Conservation (phyloP, 176 grass and related monocot species). For the Rhynchospora pubera region DNA sequence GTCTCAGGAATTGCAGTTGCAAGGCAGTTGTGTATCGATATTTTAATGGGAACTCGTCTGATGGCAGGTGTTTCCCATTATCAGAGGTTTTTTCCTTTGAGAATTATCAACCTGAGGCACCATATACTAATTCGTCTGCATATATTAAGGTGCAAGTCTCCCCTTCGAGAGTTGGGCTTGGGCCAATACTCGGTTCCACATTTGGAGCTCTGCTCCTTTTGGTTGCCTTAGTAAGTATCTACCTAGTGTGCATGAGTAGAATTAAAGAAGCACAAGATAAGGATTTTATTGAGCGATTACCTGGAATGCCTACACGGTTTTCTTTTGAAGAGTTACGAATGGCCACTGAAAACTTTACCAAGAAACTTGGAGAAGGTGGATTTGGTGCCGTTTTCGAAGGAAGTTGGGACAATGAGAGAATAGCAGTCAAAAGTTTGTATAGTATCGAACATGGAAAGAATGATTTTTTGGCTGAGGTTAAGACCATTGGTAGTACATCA, state of each 20-base stretch:
- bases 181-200: not conserved
- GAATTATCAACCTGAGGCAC: not conserved
- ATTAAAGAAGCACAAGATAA: not conserved
- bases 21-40: slow-evolving; percentile 35
- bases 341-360: slow-evolving; percentile 20
- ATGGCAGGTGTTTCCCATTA: slow-evolving; percentile 11
- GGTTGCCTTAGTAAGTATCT: not conserved
- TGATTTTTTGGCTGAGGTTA: slow-evolving; percentile 48
- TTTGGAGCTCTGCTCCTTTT: not conserved
- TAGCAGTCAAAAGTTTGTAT: slow-evolving; percentile 39
- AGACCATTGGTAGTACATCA: slow-evolving; percentile 48
- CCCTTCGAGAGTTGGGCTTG: not conserved
- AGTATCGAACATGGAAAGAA: slow-evolving; percentile 24
- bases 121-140: not conserved
- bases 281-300: not conserved
- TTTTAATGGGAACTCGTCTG: not conserved
- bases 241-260: not conserved
- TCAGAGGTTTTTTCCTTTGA: not conserved
- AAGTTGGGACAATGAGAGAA: not conserved
- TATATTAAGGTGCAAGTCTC: slow-evolving; percentile 33
- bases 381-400: slow-evolving; percentile 36
- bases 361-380: slow-evolving; percentile 34
- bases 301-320: slow-evolving; percentile 24
- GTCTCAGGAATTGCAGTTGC: slow-evolving; percentile 37
- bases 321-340: slow-evolving; percentile 1